Percentiles rank a stretch among this genome's conserved stretches.
Conservation (phyloP, 257 asterid species). For the Solanum dulcamara region DNA sequence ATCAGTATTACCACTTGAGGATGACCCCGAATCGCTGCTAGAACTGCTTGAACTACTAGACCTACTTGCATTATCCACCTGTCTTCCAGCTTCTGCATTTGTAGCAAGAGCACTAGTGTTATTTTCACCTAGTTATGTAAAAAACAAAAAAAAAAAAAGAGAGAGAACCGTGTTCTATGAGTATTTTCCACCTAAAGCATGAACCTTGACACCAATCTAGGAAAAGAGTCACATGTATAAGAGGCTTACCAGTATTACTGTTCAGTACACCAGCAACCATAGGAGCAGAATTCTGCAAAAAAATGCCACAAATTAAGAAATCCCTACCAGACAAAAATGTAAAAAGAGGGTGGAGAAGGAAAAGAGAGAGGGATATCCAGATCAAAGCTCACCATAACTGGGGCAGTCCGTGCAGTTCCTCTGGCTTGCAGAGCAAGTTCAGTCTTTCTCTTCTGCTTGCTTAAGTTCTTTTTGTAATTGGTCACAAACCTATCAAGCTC, state of each 20-base stretch:
- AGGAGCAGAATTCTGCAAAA: slow-evolving; percentile 1
- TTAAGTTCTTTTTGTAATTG: slow-evolving; percentile 10
- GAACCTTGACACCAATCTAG: not conserved
- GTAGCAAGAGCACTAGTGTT: not conserved
- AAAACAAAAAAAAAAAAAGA: too few relatives aligned
- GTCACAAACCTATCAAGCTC: slow-evolving; percentile 23
- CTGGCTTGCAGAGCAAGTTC: slow-evolving; percentile 3
- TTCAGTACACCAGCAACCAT: not conserved
- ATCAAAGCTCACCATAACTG: slow-evolving; percentile 4
- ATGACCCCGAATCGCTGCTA: slow-evolving; percentile 13
- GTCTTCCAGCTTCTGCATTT: not conserved
- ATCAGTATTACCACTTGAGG: slow-evolving; percentile 16
- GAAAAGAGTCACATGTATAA: not conserved
- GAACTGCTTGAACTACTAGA: slow-evolving; percentile 18
- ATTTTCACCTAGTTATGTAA: not conserved
- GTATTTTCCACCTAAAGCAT: not conserved
- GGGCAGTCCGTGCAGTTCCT: not conserved
- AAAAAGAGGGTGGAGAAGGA: not conserved
- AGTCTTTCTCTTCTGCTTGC: slow-evolving; percentile 8
- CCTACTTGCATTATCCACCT: slow-evolving; percentile 7
- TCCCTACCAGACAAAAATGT: not conserved
- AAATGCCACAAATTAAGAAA: not conserved
- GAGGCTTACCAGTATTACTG: slow-evolving; percentile 2
- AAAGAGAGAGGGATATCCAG: not conserved
- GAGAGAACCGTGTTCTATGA: not conserved